Percentiles rank a stretch among this genome's conserved stretches.
These are phyloP conservation scores for Gossypium davidsonii DNA, from an alignment of 441 rosid species.

Conservation along the genomic window DNA sequence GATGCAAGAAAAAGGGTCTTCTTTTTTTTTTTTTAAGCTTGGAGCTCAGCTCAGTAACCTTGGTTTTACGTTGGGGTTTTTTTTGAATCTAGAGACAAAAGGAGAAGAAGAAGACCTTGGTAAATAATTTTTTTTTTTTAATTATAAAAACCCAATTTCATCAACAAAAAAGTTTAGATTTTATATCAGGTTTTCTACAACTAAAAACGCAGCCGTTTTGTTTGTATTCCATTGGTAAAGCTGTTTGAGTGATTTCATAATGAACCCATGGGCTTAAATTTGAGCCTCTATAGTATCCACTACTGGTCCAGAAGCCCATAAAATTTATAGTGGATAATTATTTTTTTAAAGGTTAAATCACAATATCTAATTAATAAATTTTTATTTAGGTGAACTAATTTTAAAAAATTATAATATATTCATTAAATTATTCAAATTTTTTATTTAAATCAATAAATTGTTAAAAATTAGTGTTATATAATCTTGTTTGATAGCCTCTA, in stretches of 20 bases:
- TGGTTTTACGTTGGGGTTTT: not conserved
- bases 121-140: too few species aligned
- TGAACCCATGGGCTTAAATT: not conserved
- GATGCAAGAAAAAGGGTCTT: not conserved
- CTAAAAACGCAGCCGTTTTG: not conserved
- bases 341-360: too few species aligned
- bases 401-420: too few species aligned
- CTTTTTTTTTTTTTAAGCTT: not conserved
- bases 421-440: too few species aligned
- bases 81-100: not conserved
- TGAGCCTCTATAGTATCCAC: not conserved
- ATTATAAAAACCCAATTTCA: not conserved
- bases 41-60: slow-evolving; percentile 1
- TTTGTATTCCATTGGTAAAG: not conserved
- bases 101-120: not conserved
- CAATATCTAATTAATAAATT: too few species aligned
- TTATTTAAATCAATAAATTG: too few species aligned
- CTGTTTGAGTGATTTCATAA: not conserved
- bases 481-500: too few species aligned
- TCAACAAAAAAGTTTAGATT: not conserved
- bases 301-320: not conserved
- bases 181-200: too few species aligned
- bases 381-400: too few species aligned
- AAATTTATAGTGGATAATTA: too few species aligned
- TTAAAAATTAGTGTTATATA: too few species aligned